A percentile compares a stretch with the other conserved stretches of the same genome.
Evolutionary conservation across 352 stramenopile genomes (phyloP).

Genomic region (Pythium rishiriense): DNA sequence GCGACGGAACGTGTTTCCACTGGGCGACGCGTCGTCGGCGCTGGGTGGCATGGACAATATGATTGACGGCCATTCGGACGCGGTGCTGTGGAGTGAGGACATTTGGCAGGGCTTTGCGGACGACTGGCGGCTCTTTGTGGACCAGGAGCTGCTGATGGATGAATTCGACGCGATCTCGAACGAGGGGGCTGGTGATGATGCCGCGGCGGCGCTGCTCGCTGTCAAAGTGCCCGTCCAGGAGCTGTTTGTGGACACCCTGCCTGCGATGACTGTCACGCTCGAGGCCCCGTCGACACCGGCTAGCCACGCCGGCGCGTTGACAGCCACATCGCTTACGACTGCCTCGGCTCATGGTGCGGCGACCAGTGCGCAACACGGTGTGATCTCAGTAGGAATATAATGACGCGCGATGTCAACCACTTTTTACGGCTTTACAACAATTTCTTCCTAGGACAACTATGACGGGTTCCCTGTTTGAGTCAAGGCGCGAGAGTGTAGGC

Average conservation of each 20-base stretch:
- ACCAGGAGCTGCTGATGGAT: constrained; percentile 53
- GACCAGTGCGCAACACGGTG: not conserved
- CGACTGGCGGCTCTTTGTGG: constrained; percentile 58
- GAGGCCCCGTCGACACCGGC: not conserved
- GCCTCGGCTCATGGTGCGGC: not conserved
- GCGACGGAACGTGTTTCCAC: constrained; percentile 15
- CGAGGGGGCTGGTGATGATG: constrained; percentile 13
- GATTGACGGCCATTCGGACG: constrained; percentile 31
- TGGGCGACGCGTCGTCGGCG: not conserved
- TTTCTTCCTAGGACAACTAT: not conserved
- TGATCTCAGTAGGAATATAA: constrained; percentile 28
- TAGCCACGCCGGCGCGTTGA: not conserved
- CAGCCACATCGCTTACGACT: not conserved
- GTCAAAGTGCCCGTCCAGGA: constrained; percentile 41
- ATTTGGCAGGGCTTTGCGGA: constrained; percentile 56
- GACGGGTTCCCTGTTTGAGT: too few species aligned
- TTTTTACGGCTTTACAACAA: constrained; percentile 3
- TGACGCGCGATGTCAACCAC: not conserved
- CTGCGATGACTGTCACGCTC: constrained; percentile 23
- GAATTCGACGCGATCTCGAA: constrained; percentile 49
- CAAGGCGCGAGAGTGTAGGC: too few species aligned
- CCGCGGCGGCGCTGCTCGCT: constrained; percentile 19
- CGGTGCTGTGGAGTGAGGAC: constrained; percentile 54
- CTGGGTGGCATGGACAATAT: constrained; percentile 21
- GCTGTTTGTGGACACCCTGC: constrained; percentile 38